Conservation (phyloP, 2,329 filamentous ascomycete species). For the Nemania sp. region DNA sequence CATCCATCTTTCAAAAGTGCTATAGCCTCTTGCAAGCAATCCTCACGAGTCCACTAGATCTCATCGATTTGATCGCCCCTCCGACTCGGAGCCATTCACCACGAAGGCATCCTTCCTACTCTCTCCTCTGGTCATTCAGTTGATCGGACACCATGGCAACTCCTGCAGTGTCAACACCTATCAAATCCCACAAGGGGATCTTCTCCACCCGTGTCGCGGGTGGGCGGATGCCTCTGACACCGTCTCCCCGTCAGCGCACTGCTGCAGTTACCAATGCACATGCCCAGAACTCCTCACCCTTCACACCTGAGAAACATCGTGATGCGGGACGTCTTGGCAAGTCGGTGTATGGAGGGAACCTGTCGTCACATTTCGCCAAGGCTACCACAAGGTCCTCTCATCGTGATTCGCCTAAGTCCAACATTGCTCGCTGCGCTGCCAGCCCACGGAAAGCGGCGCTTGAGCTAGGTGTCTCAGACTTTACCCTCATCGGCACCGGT, state of each 20-base stretch:
- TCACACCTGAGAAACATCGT: constrained; percentile 69
- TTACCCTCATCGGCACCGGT: constrained; percentile 84
- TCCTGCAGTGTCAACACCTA: constrained; percentile 79
- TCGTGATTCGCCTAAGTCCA: constrained; percentile 93
- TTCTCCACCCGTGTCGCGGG: constrained; percentile 93
- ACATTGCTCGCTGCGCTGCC: constrained; percentile 75
- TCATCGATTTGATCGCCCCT: constrained; percentile 54
- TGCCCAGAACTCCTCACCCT: constrained; percentile 68
- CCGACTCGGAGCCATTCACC: constrained; percentile 50
- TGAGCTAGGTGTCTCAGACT: constrained; percentile 91
- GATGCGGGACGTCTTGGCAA: constrained; percentile 59
- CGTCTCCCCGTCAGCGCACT: constrained; percentile 76
- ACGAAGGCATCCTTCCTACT: constrained; percentile 48
- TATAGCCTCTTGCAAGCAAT: constrained; percentile 39
- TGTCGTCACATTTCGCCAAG: constrained; percentile 77
- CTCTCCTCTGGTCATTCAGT: constrained; percentile 49
- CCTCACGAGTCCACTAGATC: constrained; percentile 52
- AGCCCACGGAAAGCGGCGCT: constrained; percentile 79
- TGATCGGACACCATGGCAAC: constrained; percentile 71
- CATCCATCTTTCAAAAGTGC: constrained; percentile 26
- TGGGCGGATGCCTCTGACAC: constrained; percentile 91
- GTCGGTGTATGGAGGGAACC: constrained; percentile 79
- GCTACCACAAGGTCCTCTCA: constrained; percentile 66
- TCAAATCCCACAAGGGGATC: constrained; percentile 92
- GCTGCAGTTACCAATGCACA: constrained; percentile 53